phyloP scores from a whole-genome alignment of 1,139 yeast genomes.

The Saccharomyces hybrid region DNA sequence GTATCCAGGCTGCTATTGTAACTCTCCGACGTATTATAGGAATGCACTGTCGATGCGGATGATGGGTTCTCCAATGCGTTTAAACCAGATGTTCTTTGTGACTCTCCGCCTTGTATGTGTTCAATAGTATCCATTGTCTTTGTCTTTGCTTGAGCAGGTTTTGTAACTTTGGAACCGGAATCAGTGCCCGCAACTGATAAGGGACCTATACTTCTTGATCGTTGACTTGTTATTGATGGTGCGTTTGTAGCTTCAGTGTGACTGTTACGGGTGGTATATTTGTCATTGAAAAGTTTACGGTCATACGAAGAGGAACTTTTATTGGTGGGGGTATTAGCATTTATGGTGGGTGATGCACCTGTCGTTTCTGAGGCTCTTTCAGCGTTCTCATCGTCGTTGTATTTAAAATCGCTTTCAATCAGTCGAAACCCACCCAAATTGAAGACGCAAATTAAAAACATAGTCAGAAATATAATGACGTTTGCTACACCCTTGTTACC shows the following conservation, averaged over 20 bases:
- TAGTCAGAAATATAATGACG: constrained; percentile 68
- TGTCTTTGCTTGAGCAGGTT: not conserved
- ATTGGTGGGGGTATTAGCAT: constrained; percentile 3
- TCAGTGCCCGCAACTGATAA: not conserved
- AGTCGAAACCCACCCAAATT: constrained; percentile 69
- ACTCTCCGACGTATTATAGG: not conserved
- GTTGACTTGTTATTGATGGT: not conserved
- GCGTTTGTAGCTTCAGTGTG: not conserved
- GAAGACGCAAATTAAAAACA: constrained; percentile 65
- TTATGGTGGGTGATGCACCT: constrained; percentile 4
- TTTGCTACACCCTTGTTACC: constrained; percentile 80
- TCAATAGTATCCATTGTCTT: not conserved
- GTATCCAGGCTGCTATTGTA: not conserved
- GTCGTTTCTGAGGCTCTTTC: constrained; percentile 7
- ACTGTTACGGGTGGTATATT: not conserved
- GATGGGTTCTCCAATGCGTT: not conserved
- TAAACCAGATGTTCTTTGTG: not conserved
- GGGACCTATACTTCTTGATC: not conserved
- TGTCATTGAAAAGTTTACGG: not conserved
- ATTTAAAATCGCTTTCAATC: constrained; percentile 58
- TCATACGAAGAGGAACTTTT: not conserved
- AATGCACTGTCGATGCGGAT: not conserved
- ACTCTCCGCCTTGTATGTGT: not conserved
- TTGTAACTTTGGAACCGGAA: not conserved
- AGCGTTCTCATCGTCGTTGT: constrained; percentile 28